These are phyloP conservation scores for Epicoccum nigrum DNA, from an alignment of 2,329 filamentous ascomycete species.

Conservation along the genomic window DNA sequence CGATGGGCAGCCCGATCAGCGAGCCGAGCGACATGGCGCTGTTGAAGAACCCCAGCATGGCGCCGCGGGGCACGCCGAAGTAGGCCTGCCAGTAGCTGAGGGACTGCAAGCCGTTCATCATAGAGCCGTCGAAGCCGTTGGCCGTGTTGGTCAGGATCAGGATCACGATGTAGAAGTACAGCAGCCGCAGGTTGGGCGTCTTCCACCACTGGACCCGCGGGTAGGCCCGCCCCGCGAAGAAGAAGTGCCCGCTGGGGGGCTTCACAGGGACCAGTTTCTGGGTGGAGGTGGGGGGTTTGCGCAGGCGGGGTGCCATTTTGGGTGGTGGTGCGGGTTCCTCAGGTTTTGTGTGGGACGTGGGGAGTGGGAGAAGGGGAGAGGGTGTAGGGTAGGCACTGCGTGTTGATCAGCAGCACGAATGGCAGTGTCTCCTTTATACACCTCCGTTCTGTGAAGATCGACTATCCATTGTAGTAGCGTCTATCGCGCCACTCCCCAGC, in stretches of 20 bases:
- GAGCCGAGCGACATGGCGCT: constrained; percentile 52
- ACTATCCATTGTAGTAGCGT: not conserved
- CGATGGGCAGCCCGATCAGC: constrained; percentile 45
- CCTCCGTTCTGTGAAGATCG: not conserved
- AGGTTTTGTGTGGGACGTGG: not conserved
- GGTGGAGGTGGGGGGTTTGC: constrained; percentile 15
- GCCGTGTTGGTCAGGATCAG: constrained; percentile 27
- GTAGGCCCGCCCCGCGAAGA: constrained; percentile 15
- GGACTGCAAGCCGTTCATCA: constrained; percentile 26
- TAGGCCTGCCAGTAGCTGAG: not conserved
- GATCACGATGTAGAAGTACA: constrained; percentile 29
- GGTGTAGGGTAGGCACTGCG: not conserved
- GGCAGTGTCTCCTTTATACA: not conserved
- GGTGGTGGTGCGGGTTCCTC: not conserved
- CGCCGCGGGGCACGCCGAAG: not conserved
- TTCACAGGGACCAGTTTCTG: constrained; percentile 20
- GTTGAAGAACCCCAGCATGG: not conserved
- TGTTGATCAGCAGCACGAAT: not conserved
- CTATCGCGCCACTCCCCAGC: not conserved
- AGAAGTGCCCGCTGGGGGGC: constrained; percentile 23
- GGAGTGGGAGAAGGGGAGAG: not conserved
- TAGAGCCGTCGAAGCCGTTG: constrained; percentile 25
- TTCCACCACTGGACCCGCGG: constrained; percentile 17
- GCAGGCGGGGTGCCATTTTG: not conserved
- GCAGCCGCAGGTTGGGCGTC: constrained; percentile 25